Evolutionary conservation across 495 filamentous ascomycete species (phyloP), one percentile per base, ranked within the genome.

Genomic region (Wilcoxina mikolae): DNA sequence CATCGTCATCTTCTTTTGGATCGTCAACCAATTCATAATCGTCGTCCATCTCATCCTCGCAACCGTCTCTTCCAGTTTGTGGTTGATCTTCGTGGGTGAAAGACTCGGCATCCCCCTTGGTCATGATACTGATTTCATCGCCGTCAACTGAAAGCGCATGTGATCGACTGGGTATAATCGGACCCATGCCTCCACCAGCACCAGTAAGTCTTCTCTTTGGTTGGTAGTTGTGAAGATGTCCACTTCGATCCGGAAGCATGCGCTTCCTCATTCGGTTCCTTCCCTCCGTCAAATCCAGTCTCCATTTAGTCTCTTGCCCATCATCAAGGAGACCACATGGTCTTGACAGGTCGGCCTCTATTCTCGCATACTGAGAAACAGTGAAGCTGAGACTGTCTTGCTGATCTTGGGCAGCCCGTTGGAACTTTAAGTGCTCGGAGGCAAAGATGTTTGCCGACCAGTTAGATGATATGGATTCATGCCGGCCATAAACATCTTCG

Each of bases 401-500:
- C 54, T 93, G 81, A 62, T 98, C 91, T 68, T 98, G 91, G 33
- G 84, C 66, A 20, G 81, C 78, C 56, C 90, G 72, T 62, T 95
- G 90, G 52, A 89, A 83, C 64, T 93, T 95, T 59, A 89, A 75
- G 55, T 90, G 83, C 67, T 98, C 91, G 0, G 89, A 85, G 54
- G 83, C 78, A 66, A 88, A 89, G 38, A 96, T 93, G 58, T 94
- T 95, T 53, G 86, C 84, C 70, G 87, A 82, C 93, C 90, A 96
- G 52, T 88, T 81, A 47, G 79, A 81, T 52, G 87, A 84, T 1
- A 85, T 81, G 56, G 81, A 81, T 59, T 94, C 85, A 62, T 95
- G 87, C 12, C 80, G 80, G 50, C 81, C 76, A 46, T 83, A 74
- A 35, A 82, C 71, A 55, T 84, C 82, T 43, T 94, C 85, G 20